A percentile compares a stretch with the other conserved stretches of the same genome.
These are phyloP conservation scores for Ceratopteris richardii DNA, from an alignment of 75 land plant species.

Conservation along the genomic window DNA sequence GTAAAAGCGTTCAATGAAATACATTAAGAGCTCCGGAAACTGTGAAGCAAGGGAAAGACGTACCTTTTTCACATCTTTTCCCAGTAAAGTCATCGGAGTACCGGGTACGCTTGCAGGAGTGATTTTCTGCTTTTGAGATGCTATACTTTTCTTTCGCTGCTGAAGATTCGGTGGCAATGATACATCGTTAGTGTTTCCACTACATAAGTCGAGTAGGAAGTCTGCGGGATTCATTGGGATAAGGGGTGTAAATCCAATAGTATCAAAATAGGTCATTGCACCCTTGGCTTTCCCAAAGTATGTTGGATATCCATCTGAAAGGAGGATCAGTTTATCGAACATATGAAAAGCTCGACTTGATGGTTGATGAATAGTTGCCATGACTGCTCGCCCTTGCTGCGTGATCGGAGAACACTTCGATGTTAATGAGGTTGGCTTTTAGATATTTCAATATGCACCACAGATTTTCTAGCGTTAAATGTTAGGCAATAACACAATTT, in stretches of 20 bases:
- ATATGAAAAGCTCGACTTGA: slow-evolving; percentile 88
- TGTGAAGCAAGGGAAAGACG: too few relatives aligned
- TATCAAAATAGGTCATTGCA: slow-evolving; percentile 60
- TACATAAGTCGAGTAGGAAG: slow-evolving; percentile 86
- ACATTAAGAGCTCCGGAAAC: neutral
- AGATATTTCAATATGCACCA: neutral
- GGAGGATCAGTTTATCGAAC: slow-evolving; percentile 87
- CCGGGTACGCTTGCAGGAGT: neutral
- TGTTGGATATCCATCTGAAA: slow-evolving; percentile 69
- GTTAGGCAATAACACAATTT: too few relatives aligned
- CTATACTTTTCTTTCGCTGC: neutral
- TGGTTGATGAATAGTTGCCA: slow-evolving; percentile 95
- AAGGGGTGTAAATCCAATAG: slow-evolving; percentile 68
- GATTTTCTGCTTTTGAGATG: neutral
- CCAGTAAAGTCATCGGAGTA: neutral
- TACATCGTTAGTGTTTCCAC: slow-evolving; percentile 69
- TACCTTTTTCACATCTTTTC: slow-evolving; percentile 2
- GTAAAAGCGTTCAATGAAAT: neutral
- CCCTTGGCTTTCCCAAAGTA: slow-evolving; percentile 83
- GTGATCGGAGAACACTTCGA: neutral
- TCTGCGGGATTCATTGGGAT: slow-evolving; percentile 98
- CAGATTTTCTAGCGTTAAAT: too few relatives aligned
- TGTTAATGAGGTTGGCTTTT: neutral
- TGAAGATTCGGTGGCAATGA: slow-evolving; percentile 49
- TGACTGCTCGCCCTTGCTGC: slow-evolving; percentile 87